phyloP scores from a whole-genome alignment of 148 eudicot species.

The Vaccinium vitisidaea region DNA sequence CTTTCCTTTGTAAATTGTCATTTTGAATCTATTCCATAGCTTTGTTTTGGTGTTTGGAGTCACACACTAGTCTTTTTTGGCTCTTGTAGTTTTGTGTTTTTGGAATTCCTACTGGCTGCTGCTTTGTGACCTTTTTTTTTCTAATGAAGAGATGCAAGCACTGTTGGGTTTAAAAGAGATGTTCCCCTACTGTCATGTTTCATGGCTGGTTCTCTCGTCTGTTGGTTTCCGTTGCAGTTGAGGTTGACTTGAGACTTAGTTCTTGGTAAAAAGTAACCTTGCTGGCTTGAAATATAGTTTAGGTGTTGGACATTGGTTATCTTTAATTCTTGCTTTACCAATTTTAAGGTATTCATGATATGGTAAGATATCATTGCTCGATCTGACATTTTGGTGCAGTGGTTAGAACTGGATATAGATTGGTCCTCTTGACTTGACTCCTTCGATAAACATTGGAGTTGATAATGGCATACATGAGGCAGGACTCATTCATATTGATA shows the following conservation, averaged over 20 bases:
- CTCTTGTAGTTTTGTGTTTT: not conserved
- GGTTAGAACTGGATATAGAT: not conserved
- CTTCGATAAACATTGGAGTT: not conserved
- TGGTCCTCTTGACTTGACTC: not conserved
- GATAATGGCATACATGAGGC: not conserved
- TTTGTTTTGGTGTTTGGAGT: slow-evolving; percentile 1
- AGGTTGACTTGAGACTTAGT: not conserved
- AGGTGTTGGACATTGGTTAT: not conserved
- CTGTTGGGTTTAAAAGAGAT: not conserved
- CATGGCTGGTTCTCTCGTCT: not conserved
- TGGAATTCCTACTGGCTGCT: not conserved
- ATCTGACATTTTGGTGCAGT: not conserved
- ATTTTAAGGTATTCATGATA: not conserved
- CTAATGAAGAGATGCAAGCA: not conserved
- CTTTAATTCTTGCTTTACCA: not conserved
- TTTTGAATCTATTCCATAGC: not conserved
- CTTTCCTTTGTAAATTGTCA: not conserved
- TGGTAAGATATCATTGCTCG: not conserved
- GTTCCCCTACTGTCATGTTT: not conserved
- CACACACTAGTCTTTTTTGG: not conserved
- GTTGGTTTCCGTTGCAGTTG: not conserved
- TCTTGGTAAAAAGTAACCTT: not conserved
- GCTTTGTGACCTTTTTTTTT: not conserved
- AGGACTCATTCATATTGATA: not conserved
- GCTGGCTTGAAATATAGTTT: not conserved